Percentiles rank a stretch among this genome's conserved stretches.
Evolutionary conservation across 164 flowering plant species (phyloP).

Genomic region (Paratinospora sagittata): DNA sequence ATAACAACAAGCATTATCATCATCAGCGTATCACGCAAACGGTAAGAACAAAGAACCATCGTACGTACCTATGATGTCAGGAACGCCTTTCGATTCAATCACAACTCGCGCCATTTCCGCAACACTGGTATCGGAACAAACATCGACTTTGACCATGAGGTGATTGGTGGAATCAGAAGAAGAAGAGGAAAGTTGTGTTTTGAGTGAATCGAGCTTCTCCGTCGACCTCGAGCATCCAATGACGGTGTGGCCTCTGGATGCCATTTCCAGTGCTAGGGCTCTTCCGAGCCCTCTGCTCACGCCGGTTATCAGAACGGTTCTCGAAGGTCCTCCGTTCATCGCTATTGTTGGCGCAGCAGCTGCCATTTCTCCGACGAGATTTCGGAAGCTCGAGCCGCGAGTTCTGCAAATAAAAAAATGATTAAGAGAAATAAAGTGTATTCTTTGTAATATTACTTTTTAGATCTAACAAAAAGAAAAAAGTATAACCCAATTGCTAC

Average conservation of each 20-base stretch:
- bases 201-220: conserved; percentile 56
- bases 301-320: conserved; percentile 64
- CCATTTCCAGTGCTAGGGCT: conserved; percentile 79
- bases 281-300: conserved; percentile 78
- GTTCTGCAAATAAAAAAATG: too few relatives aligned
- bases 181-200: conserved; percentile 35
- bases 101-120: conserved; percentile 61
- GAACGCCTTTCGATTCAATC: conserved; percentile 60
- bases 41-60: too few relatives aligned
- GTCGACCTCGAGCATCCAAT: conserved; percentile 81
- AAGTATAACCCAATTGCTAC: too few relatives aligned
- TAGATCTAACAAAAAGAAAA: too few relatives aligned
- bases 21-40: too few relatives aligned
- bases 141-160: conserved; percentile 53
- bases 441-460: too few relatives aligned
- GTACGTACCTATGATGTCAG: conserved; percentile 78
- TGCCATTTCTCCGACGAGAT: neutral
- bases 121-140: conserved; percentile 55
- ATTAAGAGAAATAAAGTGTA: too few relatives aligned
- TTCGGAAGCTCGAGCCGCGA: neutral
- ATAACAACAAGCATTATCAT: too few relatives aligned
- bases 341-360: neutral
- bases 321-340: neutral
- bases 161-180: conserved; percentile 26
- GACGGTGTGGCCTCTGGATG: conserved; percentile 67